Evolutionary conservation across 202 grass and related monocot species (phyloP), one percentile per base, ranked within the genome.

Genomic region (Setaria italica): DNA sequence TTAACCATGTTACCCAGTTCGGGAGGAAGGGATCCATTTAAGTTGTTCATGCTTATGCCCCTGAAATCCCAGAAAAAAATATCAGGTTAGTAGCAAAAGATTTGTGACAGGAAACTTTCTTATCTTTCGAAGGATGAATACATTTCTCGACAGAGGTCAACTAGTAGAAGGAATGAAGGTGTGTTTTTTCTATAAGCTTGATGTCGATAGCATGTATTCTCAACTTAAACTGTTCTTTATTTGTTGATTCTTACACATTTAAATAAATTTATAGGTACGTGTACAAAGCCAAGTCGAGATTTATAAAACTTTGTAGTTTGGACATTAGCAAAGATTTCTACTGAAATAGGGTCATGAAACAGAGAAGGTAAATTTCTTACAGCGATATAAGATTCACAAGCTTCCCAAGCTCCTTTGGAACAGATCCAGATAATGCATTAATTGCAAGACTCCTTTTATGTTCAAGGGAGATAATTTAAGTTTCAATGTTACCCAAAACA

Each of bases 321-420:
- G 8, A 2, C 53, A 43, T 69, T 54, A 57, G 5, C 7, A 9
- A 0, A 9, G 1, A 41, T 57, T 39, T 49, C 29, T 66, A 8
- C n/a, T 58, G 6, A 60, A 81, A 71, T 60, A 67, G 9, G 65
- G 59, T 57, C 37, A 47, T 1, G 3, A 45, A 7, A 45, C 0
- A 8, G 0, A 62, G 4, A 85, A 76, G 9, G 73, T 21, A 73
- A 39, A 42, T 63, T 85, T 34, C 86, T 92, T 93, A 97, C 95
- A 97, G 56, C 2, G 43, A 48, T 67, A 62, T 1, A 2, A 97
- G 90, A 6, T 92, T 80, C 0, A 29, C n/a, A 84, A 97, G 95
- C 43, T 94, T 90, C 13, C 95, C 92, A 0, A 97, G 79, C 72
- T 97, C 92, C 82, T 88, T 93, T 5, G 95, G 92, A 62, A 94